Evolutionary conservation across 352 stramenopile genomes (phyloP).

Genomic region (Globisporangium lucens): DNA sequence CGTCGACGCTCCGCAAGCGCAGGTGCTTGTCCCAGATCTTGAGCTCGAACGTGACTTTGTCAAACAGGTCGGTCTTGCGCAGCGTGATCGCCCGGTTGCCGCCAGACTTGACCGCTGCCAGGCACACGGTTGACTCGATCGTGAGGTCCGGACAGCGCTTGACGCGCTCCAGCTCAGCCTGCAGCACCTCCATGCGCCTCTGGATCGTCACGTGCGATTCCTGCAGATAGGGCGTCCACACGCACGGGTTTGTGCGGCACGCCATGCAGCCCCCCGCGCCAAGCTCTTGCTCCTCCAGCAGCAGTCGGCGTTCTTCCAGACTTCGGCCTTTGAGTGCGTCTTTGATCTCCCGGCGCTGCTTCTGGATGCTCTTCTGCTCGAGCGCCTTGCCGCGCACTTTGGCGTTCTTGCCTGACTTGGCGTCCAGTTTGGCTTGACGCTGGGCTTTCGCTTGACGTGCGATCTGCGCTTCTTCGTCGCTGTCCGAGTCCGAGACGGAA

Average conservation of each 20-base stretch:
- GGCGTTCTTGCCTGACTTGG: constrained; percentile 24
- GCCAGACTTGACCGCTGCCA: constrained; percentile 60
- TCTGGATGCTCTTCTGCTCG: constrained; percentile 62
- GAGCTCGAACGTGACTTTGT: constrained; percentile 63
- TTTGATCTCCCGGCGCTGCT: constrained; percentile 75
- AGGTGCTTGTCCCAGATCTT: constrained; percentile 72
- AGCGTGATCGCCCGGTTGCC: constrained; percentile 37
- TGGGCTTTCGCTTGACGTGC: constrained; percentile 42
- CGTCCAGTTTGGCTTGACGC: constrained; percentile 29
- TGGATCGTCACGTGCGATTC: constrained; percentile 52
- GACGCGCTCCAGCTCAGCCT: constrained; percentile 68
- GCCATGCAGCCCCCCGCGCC: constrained; percentile 77
- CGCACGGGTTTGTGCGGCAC: constrained; percentile 68
- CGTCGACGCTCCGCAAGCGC: constrained; percentile 79
- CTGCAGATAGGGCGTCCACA: constrained; percentile 59
- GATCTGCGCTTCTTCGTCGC: constrained; percentile 68
- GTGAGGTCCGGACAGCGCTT: constrained; percentile 51
- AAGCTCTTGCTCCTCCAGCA: constrained; percentile 68
- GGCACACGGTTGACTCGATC: constrained; percentile 53
- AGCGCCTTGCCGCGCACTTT: constrained; percentile 52
- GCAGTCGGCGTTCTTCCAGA: constrained; percentile 58
- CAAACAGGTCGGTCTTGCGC: constrained; percentile 66
- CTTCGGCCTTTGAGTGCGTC: constrained; percentile 55
- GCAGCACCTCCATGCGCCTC: constrained; percentile 52
- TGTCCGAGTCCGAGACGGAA: constrained; percentile 61